Evolutionary conservation across 2,329 filamentous ascomycete genomes (phyloP), one percentile per base, ranked within the genome.

Genomic region (Grosmannia penicillata): DNA sequence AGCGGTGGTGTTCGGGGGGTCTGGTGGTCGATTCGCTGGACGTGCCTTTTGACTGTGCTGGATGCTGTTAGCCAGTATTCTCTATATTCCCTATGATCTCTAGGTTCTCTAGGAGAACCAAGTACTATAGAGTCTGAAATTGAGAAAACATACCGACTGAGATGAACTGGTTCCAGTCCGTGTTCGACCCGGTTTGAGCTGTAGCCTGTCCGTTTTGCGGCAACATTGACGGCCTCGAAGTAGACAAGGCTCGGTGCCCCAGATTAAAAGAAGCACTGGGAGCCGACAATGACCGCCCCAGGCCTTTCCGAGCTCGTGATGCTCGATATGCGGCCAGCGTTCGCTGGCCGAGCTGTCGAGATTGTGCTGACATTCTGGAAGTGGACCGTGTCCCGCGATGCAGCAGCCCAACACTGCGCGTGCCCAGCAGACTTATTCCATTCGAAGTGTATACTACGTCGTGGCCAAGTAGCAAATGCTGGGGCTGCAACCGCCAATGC

Each of bases 131-230:
- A 14, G n/a, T 4, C 14, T 4, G 18, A 6, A 19, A 24, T 4
- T 19, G 26, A 28, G 2, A 25, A 21, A n/a, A 24, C 31, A 19
- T 17, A 40, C 38, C 29, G 5, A 28, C 22, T 7, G 41, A 43
- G 11, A 46, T 43, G 37, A 48, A 48, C 21, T 48, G 46, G 38
- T 48, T 48, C 46, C 46, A 48, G 38, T 45, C 28, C 15, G 34
- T 37, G 11, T 13, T 11, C 2, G 35, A 21, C 35, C 9, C 18
- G 18, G 8, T n/a, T n/a, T n/a, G n/a, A n/a, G 19, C 8, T 6
- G 13, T 4, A n/a, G 2, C 8, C 32, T 24, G 21, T 14, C 14
- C 21, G 8, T 14, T 21, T 9, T 17, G 10, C 18, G 11, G 17
- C 11, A 28, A 30, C 5, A 25, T 10, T 6, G 14, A 6, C 13